Base-by-base conservation (phyloP, 139 green algal species). In the Pycnococcus provasolii region DNA sequence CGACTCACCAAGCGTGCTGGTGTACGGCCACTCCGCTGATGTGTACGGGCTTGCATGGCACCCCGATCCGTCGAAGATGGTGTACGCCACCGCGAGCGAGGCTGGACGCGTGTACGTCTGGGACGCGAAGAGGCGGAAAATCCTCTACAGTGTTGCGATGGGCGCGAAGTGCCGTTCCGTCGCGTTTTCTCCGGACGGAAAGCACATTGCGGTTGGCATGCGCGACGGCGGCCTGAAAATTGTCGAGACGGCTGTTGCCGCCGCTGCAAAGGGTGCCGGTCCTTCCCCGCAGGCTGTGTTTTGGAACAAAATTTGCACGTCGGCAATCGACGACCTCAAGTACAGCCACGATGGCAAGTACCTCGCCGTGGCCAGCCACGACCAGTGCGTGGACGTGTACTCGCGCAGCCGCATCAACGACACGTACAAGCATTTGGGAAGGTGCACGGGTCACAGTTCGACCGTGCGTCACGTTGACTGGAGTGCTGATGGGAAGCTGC, bases 341-440 rank as follows among this genome's bases (percentile, higher is more conserved):
- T 90, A 85, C 79, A 83, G 72, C 45, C 84, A 82, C 42, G 74
- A 84, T 65, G 57, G 64, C 52, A 60, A 60, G 46, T 70, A 77
- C 40, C 68, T 90, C 60, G 84, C 84, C 41, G 80, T 72, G 5
- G 73, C 70, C 26, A 81, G 75, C 8, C 71, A 73, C 46, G 84
- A 90, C 60, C 72, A 71, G 3, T 79, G 66, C 71, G 76, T 90
- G 15, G 84, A 90, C 70, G 57, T 90, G 7, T 90, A 86, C 73
- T 26, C 26, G 26, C 26, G 26, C 26, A 26, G 26, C 26, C 66
- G 37, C 15, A 63, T 73, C 43, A 74, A 71, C 54, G 2, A 13
- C 11, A 45, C n/a, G 37, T 73, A 73, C 67, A 4, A 2, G 42
- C 57, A 60, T 40, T 7, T 73, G 57, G 44, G 4, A 3, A 45